Base-by-base conservation (phyloP, 345 rosid species). In the Acer negundo region DNA sequence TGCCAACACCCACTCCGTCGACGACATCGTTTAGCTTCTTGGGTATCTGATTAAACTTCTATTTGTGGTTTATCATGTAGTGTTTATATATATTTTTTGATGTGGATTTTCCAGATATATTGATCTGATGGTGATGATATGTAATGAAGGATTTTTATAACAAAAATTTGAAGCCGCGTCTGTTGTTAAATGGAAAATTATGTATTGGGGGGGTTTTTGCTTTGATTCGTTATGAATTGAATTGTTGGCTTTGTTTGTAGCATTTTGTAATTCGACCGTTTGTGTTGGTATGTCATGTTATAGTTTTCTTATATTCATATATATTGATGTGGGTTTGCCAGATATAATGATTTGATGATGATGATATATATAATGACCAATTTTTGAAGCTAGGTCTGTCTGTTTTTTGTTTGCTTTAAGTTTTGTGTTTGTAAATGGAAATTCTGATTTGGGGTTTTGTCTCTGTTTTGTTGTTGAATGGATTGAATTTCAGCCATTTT, bases 1-100 rank as follows among this genome's bases (percentile, higher is more conserved):
- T 78, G 69, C 84, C 77, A 59, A 82, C 62, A 80, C 44, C 17
- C 77, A 47, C 81, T 66, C 71, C 71, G 66, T 69, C 46, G 82
- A 78, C 38, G 80, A 35, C 53, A 19, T 63, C 47, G 77, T 74
- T 47, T 74, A 64, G 28, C 20, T 16, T 11, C 38, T 35, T 24
- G 6, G 56, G 69, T 62, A 73, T 55, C 31, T 35, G n/a, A 20
- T 65, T 67, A 10, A 1, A 47, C 2, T 15, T 47, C 10, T 12
- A 16, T 22, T 51, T 53, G 5, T 42, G n/a, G 26, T 23, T 69
- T 49, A 16, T 46, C 17, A 1, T 67, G 6, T 8, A 19, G 12
- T 67, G 16, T 16, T 10, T 23, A 53, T 15, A 53, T 53, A 4
- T 53, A 16, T 53, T 51, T 51, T 53, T 53, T 53, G 58, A 59